phyloP scores from a whole-genome alignment of 2,329 filamentous ascomycete species.

The Didymella exigua region DNA sequence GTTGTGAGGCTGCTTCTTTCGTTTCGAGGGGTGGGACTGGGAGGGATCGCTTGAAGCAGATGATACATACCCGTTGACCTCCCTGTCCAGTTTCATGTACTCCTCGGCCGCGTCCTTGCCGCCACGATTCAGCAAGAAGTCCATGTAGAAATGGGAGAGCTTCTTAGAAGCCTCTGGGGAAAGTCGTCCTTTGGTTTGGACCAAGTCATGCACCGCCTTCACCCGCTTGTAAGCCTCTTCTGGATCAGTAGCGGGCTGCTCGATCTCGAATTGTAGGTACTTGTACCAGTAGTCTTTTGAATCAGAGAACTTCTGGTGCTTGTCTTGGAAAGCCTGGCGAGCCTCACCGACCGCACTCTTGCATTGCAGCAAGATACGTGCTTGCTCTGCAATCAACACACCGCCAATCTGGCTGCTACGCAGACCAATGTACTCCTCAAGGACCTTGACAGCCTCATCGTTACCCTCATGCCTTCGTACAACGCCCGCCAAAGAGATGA shows the following conservation, averaged over 20 bases:
- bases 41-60: conserved; percentile 37
- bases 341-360: conserved; percentile 82
- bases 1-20: conserved; percentile 42
- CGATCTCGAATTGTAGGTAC: conserved; percentile 87
- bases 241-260: conserved; percentile 73
- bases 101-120: conserved; percentile 84
- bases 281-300: conserved; percentile 88
- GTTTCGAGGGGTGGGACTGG: conserved; percentile 29
- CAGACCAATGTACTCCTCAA: conserved; percentile 76
- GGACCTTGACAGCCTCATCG: conserved; percentile 82
- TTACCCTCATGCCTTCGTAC: conserved; percentile 82
- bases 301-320: conserved; percentile 82
- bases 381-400: conserved; percentile 86
- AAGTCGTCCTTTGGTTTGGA: conserved; percentile 75
- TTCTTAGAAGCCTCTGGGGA: conserved; percentile 71
- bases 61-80: conserved; percentile 73
- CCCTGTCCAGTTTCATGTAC: conserved; percentile 80
- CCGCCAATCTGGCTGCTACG: conserved; percentile 83
- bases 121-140: conserved; percentile 82
- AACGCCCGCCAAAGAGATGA: conserved; percentile 85
- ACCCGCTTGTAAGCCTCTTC: conserved; percentile 73
- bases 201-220: conserved; percentile 77
- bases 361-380: conserved; percentile 82
- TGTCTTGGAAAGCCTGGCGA: conserved; percentile 80
- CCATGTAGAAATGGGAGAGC: conserved; percentile 77